Evolutionary conservation across 352 stramenopile genomes (phyloP).

Genomic region (Stephanocyclus meneghinianus): DNA sequence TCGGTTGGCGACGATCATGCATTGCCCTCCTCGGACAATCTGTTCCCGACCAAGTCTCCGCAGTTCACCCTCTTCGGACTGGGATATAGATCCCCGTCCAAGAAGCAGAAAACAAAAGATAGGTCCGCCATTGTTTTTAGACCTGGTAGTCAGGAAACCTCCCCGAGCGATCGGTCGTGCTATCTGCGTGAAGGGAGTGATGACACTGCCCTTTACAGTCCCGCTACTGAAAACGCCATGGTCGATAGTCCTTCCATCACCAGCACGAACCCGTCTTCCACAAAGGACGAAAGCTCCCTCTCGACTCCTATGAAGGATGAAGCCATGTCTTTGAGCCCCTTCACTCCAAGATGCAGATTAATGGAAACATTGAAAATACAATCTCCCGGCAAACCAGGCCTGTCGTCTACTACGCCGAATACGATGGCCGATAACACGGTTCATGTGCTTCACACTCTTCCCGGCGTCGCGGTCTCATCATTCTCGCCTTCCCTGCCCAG

Average conservation of each 20-base stretch:
- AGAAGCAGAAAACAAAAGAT: not conserved
- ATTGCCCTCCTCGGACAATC: not conserved
- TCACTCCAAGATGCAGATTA: conserved; percentile 27
- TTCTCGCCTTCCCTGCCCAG: conserved; percentile 14
- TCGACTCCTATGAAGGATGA: not conserved
- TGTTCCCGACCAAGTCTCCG: not conserved
- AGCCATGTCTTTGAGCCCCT: conserved; percentile 17
- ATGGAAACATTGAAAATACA: conserved; percentile 29
- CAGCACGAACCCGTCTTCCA: not conserved
- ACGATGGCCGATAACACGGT: not conserved
- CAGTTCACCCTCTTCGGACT: not conserved
- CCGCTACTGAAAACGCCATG: too few species aligned
- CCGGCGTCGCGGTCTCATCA: not conserved
- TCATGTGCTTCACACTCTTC: not conserved
- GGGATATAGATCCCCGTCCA: not conserved
- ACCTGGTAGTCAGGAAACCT: not conserved
- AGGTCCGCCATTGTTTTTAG: not conserved
- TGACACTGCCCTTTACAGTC: too few species aligned
- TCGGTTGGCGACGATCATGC: not conserved
- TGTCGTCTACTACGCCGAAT: not conserved
- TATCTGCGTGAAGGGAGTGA: too few species aligned
- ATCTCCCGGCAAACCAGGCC: not conserved
- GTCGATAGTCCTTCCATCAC: not conserved
- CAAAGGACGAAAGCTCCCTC: not conserved
- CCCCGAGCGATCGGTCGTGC: not conserved